phyloP scores from a whole-genome alignment of 75 land plant genomes.

The Pinus tabuliformis region DNA sequence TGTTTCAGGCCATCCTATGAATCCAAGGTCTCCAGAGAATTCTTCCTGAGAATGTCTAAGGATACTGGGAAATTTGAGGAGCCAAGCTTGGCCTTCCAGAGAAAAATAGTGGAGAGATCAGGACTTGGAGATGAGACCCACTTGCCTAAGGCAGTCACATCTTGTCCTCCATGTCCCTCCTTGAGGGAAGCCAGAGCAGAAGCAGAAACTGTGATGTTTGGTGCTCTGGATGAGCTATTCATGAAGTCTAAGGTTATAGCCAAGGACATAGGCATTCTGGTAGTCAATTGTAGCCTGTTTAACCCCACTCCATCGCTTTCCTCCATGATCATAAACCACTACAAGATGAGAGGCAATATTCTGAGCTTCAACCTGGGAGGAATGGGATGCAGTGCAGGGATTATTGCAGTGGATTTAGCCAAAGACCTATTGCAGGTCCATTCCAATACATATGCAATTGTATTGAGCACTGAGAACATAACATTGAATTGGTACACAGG shows the following conservation, averaged over 20 bases:
- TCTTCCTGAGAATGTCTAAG: slow-evolving; percentile 39
- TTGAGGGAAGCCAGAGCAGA: slow-evolving; percentile 60
- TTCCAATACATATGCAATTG: slow-evolving; percentile 54
- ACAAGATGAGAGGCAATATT: slow-evolving; percentile 42
- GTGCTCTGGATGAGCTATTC: slow-evolving; percentile 56
- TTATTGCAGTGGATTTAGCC: slow-evolving; percentile 73
- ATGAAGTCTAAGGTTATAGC: slow-evolving; percentile 34
- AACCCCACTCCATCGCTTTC: slow-evolving; percentile 54
- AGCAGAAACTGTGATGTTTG: slow-evolving; percentile 57
- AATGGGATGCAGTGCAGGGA: slow-evolving; percentile 61
- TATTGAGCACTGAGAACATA: slow-evolving; percentile 71
- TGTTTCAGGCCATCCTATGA: slow-evolving; percentile 24
- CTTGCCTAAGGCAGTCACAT: slow-evolving; percentile 34
- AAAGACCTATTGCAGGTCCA: slow-evolving; percentile 65
- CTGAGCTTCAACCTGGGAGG: slow-evolving; percentile 44
- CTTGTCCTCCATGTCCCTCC: slow-evolving; percentile 15
- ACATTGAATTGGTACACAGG: slow-evolving; percentile 81
- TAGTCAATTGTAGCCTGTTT: slow-evolving; percentile 64
- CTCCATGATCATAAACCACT: slow-evolving; percentile 47
- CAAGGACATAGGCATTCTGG: slow-evolving; percentile 55
- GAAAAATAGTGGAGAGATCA: slow-evolving; percentile 37
- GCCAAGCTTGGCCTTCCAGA: slow-evolving; percentile 36
- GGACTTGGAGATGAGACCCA: slow-evolving; percentile 68
- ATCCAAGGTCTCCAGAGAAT: slow-evolving; percentile 14
- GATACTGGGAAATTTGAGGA: slow-evolving; percentile 50